Evolutionary conservation across 345 rosid genomes (phyloP), one percentile per base, ranked within the genome.

Genomic region (Raphanus raphanistrum): DNA sequence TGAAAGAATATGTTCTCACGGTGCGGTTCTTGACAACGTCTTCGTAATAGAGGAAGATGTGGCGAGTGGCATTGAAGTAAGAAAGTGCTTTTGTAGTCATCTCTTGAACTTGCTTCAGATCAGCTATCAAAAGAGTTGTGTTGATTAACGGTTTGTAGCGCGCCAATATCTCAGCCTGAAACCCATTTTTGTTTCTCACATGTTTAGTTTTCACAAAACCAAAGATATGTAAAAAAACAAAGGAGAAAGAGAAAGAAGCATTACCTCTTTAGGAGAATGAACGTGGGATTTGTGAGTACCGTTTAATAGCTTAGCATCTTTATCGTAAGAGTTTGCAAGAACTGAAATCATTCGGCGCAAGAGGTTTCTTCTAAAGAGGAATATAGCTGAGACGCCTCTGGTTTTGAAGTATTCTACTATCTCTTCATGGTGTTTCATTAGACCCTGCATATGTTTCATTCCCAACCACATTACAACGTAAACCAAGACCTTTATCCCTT

Each of bases 231-330:
- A 50, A 50, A 76, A 76, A 12, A 28, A 60, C 35, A 7, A 17
- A 5, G 33, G 66, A 65, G 2, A 27, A 41, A 11, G 13, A 10
- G 59, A 41, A 33, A 25, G 59, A 41, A 29, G 21, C 21, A 21
- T 21, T 21, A 90, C 99, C 97, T 96, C 99, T 13, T 75, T 84
- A 31, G 88, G 91, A 28, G 96, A 93, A 85, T 96, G 99, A 76
- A 89, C 94, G 25, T 96, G 99, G 70, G 99, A 96, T 83, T 93
- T 96, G 86, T 93, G 99, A 69, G 96, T 96, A 57, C 98, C 99
- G 41, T 96, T 96, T 33, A 96, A 81, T 59, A 66, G 86, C 87
- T 91, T 96, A 52, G 81, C 88, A 70, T 85, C 84, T 82, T 89
- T 88, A 77, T 96, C 99, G 45, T 96, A 93, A 28, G 90, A 90